Percentiles rank a stretch among this genome's conserved stretches.
phyloP scores from a whole-genome alignment of 2,329 filamentous ascomycete genomes.

The Trichoderma gracile region DNA sequence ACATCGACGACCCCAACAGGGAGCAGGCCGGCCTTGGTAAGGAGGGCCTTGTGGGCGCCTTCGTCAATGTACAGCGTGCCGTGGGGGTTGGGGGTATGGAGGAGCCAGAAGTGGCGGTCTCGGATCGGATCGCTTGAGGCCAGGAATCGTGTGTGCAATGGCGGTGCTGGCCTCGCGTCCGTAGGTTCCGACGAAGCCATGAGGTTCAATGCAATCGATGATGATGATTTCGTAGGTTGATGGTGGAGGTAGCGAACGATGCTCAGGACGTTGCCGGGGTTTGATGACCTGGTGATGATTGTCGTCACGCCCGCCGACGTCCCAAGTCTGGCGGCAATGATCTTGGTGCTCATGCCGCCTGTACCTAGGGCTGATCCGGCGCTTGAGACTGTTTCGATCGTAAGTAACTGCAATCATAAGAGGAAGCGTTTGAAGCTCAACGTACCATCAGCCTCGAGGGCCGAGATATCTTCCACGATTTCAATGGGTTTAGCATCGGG shows the following conservation, averaged over 20 bases:
- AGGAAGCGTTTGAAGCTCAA: background rate
- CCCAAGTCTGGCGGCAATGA: constrained; percentile 86
- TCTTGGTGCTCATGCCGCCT: constrained; percentile 97
- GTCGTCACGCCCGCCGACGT: constrained; percentile 95
- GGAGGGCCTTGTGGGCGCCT: constrained; percentile 79
- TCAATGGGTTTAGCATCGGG: constrained; percentile 87
- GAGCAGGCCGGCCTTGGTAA: constrained; percentile 81
- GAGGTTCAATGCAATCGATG: constrained; percentile 44
- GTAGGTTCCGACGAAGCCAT: constrained; percentile 31
- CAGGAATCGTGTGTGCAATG: constrained; percentile 88
- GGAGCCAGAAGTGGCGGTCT: constrained; percentile 94
- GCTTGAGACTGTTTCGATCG: constrained; percentile 65
- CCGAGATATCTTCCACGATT: constrained; percentile 84
- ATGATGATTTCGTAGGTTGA: constrained; percentile 27
- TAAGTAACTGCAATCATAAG: constrained; percentile 27
- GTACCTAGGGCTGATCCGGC: constrained; percentile 88
- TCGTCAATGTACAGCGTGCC: constrained; percentile 90
- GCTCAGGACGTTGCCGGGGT: constrained; percentile 83
- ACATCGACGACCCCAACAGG: constrained; percentile 90
- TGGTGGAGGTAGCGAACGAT: constrained; percentile 70
- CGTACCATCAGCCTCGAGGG: constrained; percentile 76
- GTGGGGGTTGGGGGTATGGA: constrained; percentile 87
- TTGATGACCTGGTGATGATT: constrained; percentile 91
- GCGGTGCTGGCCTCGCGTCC: constrained; percentile 40
- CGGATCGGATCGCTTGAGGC: constrained; percentile 81